These are phyloP conservation scores for Fusarium napiforme DNA, from an alignment of 2,329 filamentous ascomycete genomes.

Conservation along the genomic window DNA sequence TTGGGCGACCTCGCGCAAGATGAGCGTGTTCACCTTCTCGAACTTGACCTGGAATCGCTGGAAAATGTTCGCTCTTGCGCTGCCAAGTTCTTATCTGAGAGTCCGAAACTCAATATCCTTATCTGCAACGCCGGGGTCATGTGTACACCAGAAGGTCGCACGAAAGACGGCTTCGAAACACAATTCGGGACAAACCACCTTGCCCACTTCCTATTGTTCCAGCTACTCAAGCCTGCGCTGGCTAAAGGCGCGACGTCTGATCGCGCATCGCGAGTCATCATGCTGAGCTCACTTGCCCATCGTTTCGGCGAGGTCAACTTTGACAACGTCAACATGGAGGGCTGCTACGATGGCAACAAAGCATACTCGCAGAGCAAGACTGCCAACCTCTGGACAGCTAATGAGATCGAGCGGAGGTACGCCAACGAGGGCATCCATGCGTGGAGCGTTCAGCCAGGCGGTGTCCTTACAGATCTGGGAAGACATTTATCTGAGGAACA, in stretches of 20 bases:
- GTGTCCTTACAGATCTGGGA: background rate
- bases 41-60: background rate
- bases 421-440: background rate
- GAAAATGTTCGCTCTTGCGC: background rate
- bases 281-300: background rate
- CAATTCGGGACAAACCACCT: constrained; percentile 14
- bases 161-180: background rate
- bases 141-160: background rate
- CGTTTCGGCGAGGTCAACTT: constrained; percentile 3
- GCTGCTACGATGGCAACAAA: constrained; percentile 2
- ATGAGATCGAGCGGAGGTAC: constrained; percentile 1
- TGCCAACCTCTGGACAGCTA: constrained; percentile 12
- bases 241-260: background rate
- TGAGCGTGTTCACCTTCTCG: background rate
- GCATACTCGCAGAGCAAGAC: background rate
- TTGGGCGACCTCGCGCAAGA: background rate
- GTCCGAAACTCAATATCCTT: background rate
- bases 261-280: background rate
- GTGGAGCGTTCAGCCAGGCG: constrained; percentile 5
- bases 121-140: constrained; percentile 17
- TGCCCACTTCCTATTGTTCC: background rate
- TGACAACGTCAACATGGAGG: constrained; percentile 3
- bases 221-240: background rate
- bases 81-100: background rate
- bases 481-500: constrained; percentile 1